phyloP scores from a whole-genome alignment of 169 alveolate genomes.

The Theileria annulata region DNA sequence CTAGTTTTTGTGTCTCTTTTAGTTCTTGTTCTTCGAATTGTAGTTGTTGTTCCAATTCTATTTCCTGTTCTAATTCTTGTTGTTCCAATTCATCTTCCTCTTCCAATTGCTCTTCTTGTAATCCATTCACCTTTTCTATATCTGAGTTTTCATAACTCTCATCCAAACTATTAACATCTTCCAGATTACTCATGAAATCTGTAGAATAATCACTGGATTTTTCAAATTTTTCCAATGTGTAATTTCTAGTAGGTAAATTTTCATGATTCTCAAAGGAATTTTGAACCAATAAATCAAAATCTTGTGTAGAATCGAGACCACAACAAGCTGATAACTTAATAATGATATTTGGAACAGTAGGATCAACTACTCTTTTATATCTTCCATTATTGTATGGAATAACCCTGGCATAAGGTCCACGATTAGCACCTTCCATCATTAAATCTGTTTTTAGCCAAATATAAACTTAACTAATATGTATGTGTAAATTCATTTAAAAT shows the following conservation, averaged over 20 bases:
- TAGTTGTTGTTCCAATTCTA: not conserved
- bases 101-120: not conserved
- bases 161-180: no score
- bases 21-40: not conserved
- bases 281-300: not conserved
- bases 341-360: constrained; percentile 3
- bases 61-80: not conserved
- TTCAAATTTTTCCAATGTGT: no score
- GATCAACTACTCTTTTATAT: constrained; percentile 21
- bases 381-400: constrained; percentile 24
- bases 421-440: not conserved
- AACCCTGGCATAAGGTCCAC: constrained; percentile 28
- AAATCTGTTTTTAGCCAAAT: not conserved
- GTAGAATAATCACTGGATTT: no score
- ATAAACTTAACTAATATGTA: not conserved
- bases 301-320: not conserved
- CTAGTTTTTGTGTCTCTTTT: not conserved
- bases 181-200: no score
- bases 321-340: not conserved
- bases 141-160: no score
- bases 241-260: no score
- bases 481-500: not conserved
- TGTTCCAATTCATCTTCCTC: not conserved
- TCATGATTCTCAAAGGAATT: no score
- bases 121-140: no score